A percentile compares a stretch with the other conserved stretches of the same genome.
phyloP scores from a whole-genome alignment of 768 basidiomycete species.

The Calocybe cyanea region DNA sequence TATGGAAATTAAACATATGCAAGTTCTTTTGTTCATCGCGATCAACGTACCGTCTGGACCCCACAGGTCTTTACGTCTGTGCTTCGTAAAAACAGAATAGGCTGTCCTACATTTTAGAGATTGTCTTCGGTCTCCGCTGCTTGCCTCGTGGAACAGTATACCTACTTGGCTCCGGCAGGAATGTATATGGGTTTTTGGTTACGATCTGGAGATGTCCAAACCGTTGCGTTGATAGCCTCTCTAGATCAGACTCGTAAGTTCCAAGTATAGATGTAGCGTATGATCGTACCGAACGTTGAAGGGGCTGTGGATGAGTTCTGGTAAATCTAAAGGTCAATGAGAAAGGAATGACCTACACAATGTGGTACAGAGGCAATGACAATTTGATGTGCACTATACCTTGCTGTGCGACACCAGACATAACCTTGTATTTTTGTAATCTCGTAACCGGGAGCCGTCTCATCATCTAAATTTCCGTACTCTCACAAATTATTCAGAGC shows the following conservation, averaged over 20 bases:
- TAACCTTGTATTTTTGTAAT: too few relatives aligned
- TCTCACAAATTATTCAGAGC: too few relatives aligned
- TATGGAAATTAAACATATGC: background rate
- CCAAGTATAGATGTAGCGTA: background rate
- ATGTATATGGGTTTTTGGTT: conserved; percentile 49
- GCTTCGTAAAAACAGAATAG: conserved; percentile 64
- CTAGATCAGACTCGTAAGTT: conserved; percentile 24
- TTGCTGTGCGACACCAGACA: too few relatives aligned
- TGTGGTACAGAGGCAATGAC: conserved; percentile 52
- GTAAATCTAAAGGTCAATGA: background rate
- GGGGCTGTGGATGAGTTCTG: conserved; percentile 26
- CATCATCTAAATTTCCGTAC: too few relatives aligned
- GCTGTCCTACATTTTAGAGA: conserved; percentile 24
- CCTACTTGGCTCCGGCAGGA: conserved; percentile 44
- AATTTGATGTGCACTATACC: background rate
- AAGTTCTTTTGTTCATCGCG: background rate
- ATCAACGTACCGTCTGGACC: conserved; percentile 55
- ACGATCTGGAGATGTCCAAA: conserved; percentile 43
- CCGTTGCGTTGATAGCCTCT: conserved; percentile 43
- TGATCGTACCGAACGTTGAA: conserved; percentile 40
- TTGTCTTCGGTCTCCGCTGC: background rate
- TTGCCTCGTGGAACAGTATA: conserved; percentile 3
- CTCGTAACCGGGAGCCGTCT: too few relatives aligned
- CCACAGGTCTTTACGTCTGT: conserved; percentile 64
- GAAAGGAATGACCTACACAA: conserved; percentile 35